phyloP scores from a whole-genome alignment of 2,329 filamentous ascomycete genomes.

The Anisogramma anomala region DNA sequence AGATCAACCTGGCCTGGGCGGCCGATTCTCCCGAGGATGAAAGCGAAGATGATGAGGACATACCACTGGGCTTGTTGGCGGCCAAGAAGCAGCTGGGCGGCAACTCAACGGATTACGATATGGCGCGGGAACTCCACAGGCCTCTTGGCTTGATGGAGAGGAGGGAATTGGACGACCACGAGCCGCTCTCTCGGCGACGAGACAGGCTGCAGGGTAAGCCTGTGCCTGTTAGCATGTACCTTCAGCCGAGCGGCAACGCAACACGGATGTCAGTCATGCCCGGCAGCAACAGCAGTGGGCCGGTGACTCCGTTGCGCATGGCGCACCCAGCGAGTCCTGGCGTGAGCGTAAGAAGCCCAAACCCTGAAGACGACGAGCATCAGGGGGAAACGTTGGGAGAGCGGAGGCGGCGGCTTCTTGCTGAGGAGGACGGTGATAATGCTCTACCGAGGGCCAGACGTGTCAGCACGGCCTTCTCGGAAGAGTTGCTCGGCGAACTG shows the following conservation, averaged over 20 bases:
- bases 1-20: slow-evolving; percentile 76
- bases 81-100: slow-evolving; percentile 45
- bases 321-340: slow-evolving; percentile 9
- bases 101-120: slow-evolving; percentile 23
- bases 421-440: slow-evolving; percentile 36
- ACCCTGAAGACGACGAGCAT: slow-evolving; percentile 34
- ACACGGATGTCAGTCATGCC: slow-evolving; percentile 10
- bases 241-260: slow-evolving; percentile 14
- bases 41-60: slow-evolving; percentile 68
- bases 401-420: slow-evolving; percentile 52
- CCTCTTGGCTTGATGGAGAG: slow-evolving; percentile 68
- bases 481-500: slow-evolving; percentile 57
- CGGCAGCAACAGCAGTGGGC: slow-evolving; percentile 6
- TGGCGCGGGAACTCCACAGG: slow-evolving; percentile 44
- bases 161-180: slow-evolving; percentile 81
- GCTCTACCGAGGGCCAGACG: slow-evolving; percentile 42
- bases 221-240: slow-evolving; percentile 22
- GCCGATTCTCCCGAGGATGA: slow-evolving; percentile 32
- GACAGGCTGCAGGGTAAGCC: slow-evolving; percentile 59
- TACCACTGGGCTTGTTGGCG: slow-evolving; percentile 74
- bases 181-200: slow-evolving; percentile 69
- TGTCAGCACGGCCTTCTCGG: slow-evolving; percentile 54
- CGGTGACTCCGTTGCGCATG: slow-evolving; percentile 15
- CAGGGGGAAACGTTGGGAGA: slow-evolving; percentile 58
- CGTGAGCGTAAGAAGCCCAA: slow-evolving; percentile 19